Conservation (phyloP, 371 early-diverging fungal genomes). For the Lichtheimia ornata region DNA sequence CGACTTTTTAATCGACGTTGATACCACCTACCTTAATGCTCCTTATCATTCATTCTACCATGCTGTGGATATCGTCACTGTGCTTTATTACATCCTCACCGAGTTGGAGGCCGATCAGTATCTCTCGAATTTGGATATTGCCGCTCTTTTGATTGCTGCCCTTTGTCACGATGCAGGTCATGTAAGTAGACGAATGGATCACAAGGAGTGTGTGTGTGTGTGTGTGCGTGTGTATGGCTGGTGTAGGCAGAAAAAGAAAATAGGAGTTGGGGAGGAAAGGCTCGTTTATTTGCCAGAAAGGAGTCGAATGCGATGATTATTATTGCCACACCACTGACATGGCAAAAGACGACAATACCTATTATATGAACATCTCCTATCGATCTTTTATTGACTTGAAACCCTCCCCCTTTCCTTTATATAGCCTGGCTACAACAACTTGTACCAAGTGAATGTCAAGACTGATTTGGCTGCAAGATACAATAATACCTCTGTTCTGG, state of each 20-base stretch:
- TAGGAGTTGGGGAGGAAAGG: not conserved
- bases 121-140: constrained; percentile 65
- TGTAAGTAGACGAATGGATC: constrained; percentile 54
- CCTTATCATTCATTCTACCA: constrained; percentile 91
- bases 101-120: constrained; percentile 64
- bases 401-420: not conserved
- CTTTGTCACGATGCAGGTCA: constrained; percentile 91
- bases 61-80: constrained; percentile 85
- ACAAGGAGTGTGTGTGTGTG: not conserved
- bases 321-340: constrained; percentile 3
- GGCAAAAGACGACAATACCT: too few relatives aligned
- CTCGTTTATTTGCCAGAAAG: constrained; percentile 4
- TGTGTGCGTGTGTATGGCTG: not conserved
- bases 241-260: constrained; percentile 11
- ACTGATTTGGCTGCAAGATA: constrained; percentile 66
- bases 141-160: constrained; percentile 80
- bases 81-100: constrained; percentile 74
- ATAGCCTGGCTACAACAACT: constrained; percentile 86
- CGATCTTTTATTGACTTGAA: too few relatives aligned
- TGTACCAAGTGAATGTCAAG: constrained; percentile 78
- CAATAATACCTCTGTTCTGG: constrained; percentile 74
- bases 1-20: constrained; percentile 82
- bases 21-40: constrained; percentile 67
- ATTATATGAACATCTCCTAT: too few relatives aligned
- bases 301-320: not conserved